A percentile compares a stretch with the other conserved stretches of the same genome.
phyloP scores from a whole-genome alignment of 139 green algal genomes.

The Micractinium conductrix region DNA sequence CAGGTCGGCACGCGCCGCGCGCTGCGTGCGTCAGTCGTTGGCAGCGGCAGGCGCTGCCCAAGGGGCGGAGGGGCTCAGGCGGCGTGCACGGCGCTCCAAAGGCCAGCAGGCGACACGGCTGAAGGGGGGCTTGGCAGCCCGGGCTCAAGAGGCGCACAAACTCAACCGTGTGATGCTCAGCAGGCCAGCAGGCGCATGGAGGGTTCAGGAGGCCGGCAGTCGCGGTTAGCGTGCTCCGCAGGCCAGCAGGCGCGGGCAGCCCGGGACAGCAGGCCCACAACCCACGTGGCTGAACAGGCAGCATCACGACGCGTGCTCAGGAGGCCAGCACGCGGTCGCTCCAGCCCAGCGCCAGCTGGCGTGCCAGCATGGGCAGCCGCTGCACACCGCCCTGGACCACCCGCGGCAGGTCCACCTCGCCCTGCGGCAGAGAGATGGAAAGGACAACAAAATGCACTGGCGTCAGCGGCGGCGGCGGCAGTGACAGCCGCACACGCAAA shows the following conservation, averaged over 20 bases:
- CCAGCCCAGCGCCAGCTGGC: constrained; percentile 62
- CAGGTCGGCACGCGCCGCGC: too few species aligned
- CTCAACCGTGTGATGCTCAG: not conserved
- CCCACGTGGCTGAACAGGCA: not conserved
- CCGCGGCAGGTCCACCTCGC: constrained; percentile 51
- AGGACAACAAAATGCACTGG: not conserved
- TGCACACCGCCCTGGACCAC: constrained; percentile 43
- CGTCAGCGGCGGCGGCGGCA: not conserved
- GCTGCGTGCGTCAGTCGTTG: too few species aligned
- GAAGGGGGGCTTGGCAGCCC: too few species aligned
- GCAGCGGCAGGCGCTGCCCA: too few species aligned
- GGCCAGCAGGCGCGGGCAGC: not conserved
- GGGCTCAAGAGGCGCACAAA: not conserved
- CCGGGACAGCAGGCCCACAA: not conserved
- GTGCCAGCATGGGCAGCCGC: constrained; percentile 57
- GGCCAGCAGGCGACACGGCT: too few species aligned
- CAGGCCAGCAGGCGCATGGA: not conserved
- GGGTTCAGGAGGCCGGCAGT: not conserved
- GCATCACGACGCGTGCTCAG: not conserved
- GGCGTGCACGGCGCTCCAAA: too few species aligned
- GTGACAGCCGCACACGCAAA: not conserved
- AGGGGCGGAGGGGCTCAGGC: too few species aligned
- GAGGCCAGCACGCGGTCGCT: constrained; percentile 60
- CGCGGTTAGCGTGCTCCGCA: not conserved
- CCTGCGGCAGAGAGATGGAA: not conserved